Conservation (phyloP, 108 stramenopile species). For the Pinguiococcus pyrenoidosus region DNA sequence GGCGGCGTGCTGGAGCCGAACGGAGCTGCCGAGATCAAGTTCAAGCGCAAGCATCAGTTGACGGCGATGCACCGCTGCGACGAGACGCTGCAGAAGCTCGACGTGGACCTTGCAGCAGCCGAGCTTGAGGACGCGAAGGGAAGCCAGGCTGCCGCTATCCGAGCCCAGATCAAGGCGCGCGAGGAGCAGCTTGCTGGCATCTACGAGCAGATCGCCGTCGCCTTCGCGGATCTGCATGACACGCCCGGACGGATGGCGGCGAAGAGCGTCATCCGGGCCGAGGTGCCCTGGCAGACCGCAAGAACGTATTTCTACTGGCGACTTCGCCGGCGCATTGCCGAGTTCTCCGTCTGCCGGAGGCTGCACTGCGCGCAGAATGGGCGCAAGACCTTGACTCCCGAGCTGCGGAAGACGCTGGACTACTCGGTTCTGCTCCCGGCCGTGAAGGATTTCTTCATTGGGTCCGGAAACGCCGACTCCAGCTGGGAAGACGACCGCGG, state of each 20-base stretch:
- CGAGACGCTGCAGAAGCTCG: constrained; percentile 53
- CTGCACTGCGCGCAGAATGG: too few species aligned
- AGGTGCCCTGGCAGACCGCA: constrained; percentile 75
- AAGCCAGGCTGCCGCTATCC: too few species aligned
- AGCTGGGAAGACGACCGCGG: too few species aligned
- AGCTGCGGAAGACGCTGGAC: neutral
- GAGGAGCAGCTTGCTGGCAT: constrained; percentile 70
- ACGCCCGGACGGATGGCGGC: constrained; percentile 98
- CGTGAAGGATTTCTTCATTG: too few species aligned
- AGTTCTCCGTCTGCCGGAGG: constrained; percentile 78
- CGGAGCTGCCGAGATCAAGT: constrained; percentile 93
- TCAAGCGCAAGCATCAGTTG: constrained; percentile 74
- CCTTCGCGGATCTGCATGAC: constrained; percentile 98
- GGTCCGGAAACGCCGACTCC: too few species aligned
- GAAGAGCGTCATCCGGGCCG: constrained; percentile 80
- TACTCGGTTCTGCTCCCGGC: too few species aligned
- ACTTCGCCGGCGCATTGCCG: constrained; percentile 85
- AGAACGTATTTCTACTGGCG: constrained; percentile 92
- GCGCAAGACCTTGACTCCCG: too few species aligned
- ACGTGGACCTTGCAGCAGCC: constrained; percentile 42
- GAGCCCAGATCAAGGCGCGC: constrained; percentile 31
- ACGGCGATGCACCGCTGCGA: constrained; percentile 88
- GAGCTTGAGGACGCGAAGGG: constrained; percentile 33
- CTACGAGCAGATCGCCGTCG: constrained; percentile 85
- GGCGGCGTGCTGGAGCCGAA: constrained; percentile 97